Base-by-base conservation (phyloP, 2,329 filamentous ascomycete genomes). In the Neocatenulostroma microsporum region DNA sequence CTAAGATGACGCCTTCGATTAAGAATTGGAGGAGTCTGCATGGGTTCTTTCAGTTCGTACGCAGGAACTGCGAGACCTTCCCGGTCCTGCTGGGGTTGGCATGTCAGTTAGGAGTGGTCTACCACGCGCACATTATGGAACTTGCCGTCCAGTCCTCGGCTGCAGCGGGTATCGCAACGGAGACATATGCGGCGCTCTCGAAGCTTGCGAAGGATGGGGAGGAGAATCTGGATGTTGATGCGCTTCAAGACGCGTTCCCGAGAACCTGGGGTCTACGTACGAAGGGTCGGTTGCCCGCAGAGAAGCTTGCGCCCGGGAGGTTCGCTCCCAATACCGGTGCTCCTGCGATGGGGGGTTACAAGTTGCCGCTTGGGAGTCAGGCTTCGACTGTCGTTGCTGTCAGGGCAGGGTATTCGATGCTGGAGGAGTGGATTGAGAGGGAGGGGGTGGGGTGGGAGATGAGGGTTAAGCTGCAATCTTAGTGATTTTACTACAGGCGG, bases 301-400 rank as follows among this genome's bases (percentile, higher is more conserved):
- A 64, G 26, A 59, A 55, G 30, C 34, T 62, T n/a, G 50, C 49
- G 19, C 50, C 55, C 4, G 54, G 51, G 3, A 18, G 56, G 14
- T 49, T 53, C 11, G 41, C 33, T 15, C n/a, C n/a, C n/a, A n/a
- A n/a, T n/a, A n/a, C n/a, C n/a, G n/a, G n/a, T n/a, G n/a, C n/a
- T n/a, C n/a, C n/a, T n/a, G n/a, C n/a, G n/a, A n/a, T n/a, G n/a
- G 59, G 60, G 0, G 59, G 58, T 1, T 69, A 63, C 39, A 61
- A 56, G 25, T 47, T 70, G 3, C 66, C 66, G 0, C 42, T 69
- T 0, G 52, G 52, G 1, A 46, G 50, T 9, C 59, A 64, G 19
- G 66, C 63, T 1, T 60, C 57, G 4, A 62, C 67, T 0, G 48
- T 68, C n/a, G 57, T 63, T 34, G 66, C 64, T 1, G 64, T 68